A percentile compares a stretch with the other conserved stretches of the same genome.
Conservation (phyloP, 768 basidiomycete species). For the Collybia sordida region DNA sequence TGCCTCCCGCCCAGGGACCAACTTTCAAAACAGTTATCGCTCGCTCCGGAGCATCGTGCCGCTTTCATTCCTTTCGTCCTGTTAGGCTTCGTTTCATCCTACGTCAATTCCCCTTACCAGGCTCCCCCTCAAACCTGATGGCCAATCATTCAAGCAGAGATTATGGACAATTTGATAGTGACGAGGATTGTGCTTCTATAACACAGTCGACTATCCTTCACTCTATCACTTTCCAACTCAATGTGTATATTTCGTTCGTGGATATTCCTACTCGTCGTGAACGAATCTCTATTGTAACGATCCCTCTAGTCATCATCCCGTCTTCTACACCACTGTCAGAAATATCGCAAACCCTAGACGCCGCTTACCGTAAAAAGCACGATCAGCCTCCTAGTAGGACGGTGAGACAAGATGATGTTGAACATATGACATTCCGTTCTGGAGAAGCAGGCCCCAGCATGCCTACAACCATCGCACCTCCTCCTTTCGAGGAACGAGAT, state of each 20-base stretch:
- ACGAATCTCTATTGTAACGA: constrained; percentile 57
- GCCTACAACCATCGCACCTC: constrained; percentile 63
- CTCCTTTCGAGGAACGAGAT: constrained; percentile 84
- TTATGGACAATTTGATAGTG: constrained; percentile 50
- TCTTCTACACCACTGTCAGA: constrained; percentile 79
- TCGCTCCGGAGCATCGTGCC: constrained; percentile 88
- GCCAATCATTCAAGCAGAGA: constrained; percentile 41
- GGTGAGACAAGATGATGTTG: constrained; percentile 64
- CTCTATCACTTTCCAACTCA: constrained; percentile 74
- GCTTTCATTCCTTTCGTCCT: constrained; percentile 76
- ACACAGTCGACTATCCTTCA: constrained; percentile 84
- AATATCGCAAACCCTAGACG: constrained; percentile 68
- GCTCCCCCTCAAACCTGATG: constrained; percentile 48
- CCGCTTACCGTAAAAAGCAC: constrained; percentile 85
- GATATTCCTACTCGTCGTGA: constrained; percentile 69
- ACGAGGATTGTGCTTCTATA: constrained; percentile 70
- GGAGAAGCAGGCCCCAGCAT: constrained; percentile 78
- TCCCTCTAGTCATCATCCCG: constrained; percentile 73
- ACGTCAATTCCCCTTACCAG: constrained; percentile 55
- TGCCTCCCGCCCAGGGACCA: constrained; percentile 38
- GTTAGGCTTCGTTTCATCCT: constrained; percentile 81
- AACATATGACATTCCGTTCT: constrained; percentile 57
- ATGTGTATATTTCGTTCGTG: constrained; percentile 76
- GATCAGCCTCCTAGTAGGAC: constrained; percentile 77
- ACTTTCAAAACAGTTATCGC: constrained; percentile 61